Evolutionary conservation across 345 rosid species (phyloP).

Genomic region (Brassica nigra): DNA sequence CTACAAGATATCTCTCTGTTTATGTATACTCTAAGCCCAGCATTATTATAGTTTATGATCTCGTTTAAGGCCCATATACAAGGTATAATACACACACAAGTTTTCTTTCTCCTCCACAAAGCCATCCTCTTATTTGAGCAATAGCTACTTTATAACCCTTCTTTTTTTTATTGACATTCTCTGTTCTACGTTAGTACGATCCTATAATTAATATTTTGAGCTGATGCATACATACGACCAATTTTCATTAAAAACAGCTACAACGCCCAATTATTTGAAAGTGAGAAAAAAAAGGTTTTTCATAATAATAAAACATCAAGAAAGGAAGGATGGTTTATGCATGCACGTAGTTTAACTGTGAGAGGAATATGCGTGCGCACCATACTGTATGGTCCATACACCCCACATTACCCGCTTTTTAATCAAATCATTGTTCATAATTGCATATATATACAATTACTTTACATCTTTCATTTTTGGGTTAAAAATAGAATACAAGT

Average conservation of each 20-base stretch:
- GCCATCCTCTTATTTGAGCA: background rate
- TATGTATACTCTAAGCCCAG: slow-evolving; percentile 10
- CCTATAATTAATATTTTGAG: background rate
- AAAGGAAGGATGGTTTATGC: slow-evolving; percentile 32
- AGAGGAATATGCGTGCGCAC: slow-evolving; percentile 38
- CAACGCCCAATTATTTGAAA: background rate
- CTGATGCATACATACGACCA: background rate
- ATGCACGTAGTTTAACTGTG: slow-evolving; percentile 34
- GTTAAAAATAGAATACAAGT: slow-evolving; percentile 38
- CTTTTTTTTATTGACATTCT: background rate
- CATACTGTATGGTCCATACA: background rate
- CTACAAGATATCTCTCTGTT: background rate
- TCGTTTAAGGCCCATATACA: slow-evolving; percentile 24
- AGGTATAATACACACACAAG: background rate
- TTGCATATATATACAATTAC: background rate
- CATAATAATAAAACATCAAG: slow-evolving; percentile 7
- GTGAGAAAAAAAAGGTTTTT: background rate
- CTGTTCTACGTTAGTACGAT: background rate
- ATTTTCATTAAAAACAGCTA: background rate
- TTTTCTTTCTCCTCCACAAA: background rate
- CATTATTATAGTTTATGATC: background rate
- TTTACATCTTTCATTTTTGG: background rate
- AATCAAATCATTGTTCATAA: slow-evolving; percentile 24
- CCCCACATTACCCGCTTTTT: slow-evolving; percentile 32
- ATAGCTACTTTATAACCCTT: background rate